These are phyloP conservation scores for Hymenoscyphus linearis DNA, from an alignment of 2,329 filamentous ascomycete species.

Conservation along the genomic window DNA sequence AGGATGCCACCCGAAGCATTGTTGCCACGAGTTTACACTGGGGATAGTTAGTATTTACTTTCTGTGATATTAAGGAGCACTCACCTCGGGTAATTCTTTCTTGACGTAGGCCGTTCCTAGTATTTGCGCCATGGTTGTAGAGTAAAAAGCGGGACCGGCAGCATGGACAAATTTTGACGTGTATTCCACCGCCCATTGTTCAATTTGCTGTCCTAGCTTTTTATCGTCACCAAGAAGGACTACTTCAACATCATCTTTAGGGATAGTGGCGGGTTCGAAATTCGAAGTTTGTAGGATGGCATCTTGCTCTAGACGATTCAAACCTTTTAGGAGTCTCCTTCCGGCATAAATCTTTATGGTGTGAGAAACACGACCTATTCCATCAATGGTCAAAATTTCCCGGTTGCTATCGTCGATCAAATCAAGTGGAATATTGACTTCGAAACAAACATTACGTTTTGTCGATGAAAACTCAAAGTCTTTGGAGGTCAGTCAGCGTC, in stretches of 20 bases:
- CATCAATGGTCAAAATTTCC: slow-evolving; percentile 20
- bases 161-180: slow-evolving; percentile 24
- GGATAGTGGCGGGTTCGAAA: not conserved
- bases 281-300: slow-evolving; percentile 9
- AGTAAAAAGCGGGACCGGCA: slow-evolving; percentile 19
- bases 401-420: not conserved
- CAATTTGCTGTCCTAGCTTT: slow-evolving; percentile 14
- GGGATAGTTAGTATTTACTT: not conserved
- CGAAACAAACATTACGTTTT: slow-evolving; percentile 19
- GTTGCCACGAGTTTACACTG: slow-evolving; percentile 20
- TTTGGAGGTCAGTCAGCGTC: not conserved
- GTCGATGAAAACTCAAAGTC: slow-evolving; percentile 24
- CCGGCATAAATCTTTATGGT: slow-evolving; percentile 14
- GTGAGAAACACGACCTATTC: slow-evolving; percentile 19
- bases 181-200: slow-evolving; percentile 27
- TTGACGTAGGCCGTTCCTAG: slow-evolving; percentile 24
- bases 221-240: slow-evolving; percentile 16
- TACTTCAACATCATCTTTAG: slow-evolving; percentile 6
- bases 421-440: slow-evolving; percentile 7
- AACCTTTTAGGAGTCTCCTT: slow-evolving; percentile 9
- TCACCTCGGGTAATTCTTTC: slow-evolving; percentile 22
- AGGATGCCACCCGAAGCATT: slow-evolving; percentile 21
- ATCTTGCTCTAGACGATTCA: slow-evolving; percentile 11
- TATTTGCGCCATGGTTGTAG: slow-evolving; percentile 22
- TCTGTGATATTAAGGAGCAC: not conserved